Percentiles rank a stretch among this genome's conserved stretches.
These are phyloP conservation scores for Dendrobium huoshanense DNA, from an alignment of 106 monocot species.

Conservation along the genomic window DNA sequence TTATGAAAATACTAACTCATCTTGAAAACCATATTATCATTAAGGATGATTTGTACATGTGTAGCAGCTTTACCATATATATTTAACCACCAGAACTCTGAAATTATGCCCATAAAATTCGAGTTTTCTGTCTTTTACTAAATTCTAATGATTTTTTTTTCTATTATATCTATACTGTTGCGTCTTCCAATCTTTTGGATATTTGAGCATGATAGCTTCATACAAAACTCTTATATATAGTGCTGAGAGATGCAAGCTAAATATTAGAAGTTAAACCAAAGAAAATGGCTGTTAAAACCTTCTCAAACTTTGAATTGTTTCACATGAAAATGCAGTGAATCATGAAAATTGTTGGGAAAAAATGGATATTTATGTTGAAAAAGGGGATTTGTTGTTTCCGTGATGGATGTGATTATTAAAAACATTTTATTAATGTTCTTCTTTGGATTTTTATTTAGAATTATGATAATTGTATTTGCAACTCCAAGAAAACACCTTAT, in stretches of 20 bases:
- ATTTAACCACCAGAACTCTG: not conserved
- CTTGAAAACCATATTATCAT: not conserved
- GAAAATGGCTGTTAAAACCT: not conserved
- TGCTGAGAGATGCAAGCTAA: not conserved
- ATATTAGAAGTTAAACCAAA: not conserved
- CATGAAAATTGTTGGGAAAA: not conserved
- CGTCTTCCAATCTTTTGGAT: not conserved
- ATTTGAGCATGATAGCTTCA: not conserved
- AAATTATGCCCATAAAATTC: not conserved
- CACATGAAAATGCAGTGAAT: not conserved
- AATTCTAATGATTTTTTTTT: not conserved
- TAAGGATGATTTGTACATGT: not conserved
- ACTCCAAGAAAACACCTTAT: not conserved
- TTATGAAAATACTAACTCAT: conserved; percentile 2
- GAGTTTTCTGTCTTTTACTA: not conserved
- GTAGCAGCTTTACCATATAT: not conserved
- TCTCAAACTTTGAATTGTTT: not conserved
- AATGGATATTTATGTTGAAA: not conserved
- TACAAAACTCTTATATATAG: not conserved
- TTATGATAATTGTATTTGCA: not conserved
- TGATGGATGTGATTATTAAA: not conserved
- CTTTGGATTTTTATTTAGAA: not conserved
- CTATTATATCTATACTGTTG: not conserved
- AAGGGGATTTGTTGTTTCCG: not conserved
- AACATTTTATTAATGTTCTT: not conserved